A percentile compares a stretch with the other conserved stretches of the same genome.
Conservation (phyloP, 2,329 filamentous ascomycete species). For the Pestalotiopsis fici region DNA sequence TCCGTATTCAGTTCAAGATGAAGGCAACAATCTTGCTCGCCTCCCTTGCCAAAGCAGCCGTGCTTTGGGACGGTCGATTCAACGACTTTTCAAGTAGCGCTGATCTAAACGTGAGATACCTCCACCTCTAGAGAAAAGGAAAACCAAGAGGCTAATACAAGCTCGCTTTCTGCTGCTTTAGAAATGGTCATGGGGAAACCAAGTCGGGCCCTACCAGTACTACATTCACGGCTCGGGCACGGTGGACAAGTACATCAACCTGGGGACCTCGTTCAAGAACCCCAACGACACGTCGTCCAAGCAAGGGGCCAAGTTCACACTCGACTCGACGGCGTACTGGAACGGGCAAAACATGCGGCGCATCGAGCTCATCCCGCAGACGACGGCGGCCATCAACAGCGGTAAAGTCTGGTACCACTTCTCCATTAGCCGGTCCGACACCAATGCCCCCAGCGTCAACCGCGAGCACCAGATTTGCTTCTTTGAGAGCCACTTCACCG, state of each 20-base stretch:
- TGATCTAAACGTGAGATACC: conserved; percentile 39
- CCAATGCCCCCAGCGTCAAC: conserved; percentile 60
- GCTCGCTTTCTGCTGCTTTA: not conserved
- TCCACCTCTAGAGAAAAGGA: not conserved
- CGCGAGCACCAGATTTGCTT: conserved; percentile 68
- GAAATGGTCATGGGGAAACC: conserved; percentile 62
- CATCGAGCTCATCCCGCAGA: conserved; percentile 74
- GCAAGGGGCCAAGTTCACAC: conserved; percentile 71
- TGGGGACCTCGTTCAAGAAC: conserved; percentile 63
- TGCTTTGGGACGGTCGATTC: conserved; percentile 63
- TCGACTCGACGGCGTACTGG: conserved; percentile 66
- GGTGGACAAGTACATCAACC: conserved; percentile 60
- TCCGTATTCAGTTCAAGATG: not conserved
- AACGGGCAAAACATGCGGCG: conserved; percentile 73
- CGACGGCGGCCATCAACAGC: conserved; percentile 62
- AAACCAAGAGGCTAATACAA: not conserved
- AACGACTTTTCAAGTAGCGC: conserved; percentile 49
- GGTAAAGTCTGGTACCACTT: conserved; percentile 75
- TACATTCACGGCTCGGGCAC: conserved; percentile 67
- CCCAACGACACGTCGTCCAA: conserved; percentile 60
- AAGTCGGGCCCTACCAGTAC: conserved; percentile 69
- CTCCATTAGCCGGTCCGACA: conserved; percentile 59
- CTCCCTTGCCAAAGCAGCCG: conserved; percentile 18
- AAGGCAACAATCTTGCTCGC: conserved; percentile 1
- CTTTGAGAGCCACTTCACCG: conserved; percentile 74